Conservation (phyloP, 2,329 filamentous ascomycete genomes). For the Geoglossum cookeanum region DNA sequence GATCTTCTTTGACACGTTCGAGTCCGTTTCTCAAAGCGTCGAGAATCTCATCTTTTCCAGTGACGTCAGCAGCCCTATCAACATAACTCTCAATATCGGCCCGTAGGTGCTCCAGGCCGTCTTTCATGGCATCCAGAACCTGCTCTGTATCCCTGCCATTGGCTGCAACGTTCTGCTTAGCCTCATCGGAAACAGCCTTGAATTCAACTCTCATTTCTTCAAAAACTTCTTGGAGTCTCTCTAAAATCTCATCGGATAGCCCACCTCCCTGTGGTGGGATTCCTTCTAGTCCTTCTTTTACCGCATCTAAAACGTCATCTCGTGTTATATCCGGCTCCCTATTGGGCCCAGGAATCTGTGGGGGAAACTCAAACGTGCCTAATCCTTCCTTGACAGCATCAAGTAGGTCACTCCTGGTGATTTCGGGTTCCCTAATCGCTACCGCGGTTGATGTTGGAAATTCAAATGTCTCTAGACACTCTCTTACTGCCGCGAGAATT, state of each 20-base stretch:
- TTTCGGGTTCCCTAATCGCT: constrained; percentile 21
- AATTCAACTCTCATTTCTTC: constrained; percentile 44
- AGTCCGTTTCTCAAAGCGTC: constrained; percentile 45
- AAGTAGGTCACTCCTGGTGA: constrained; percentile 35
- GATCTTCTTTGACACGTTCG: constrained; percentile 38
- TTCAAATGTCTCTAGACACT: constrained; percentile 30
- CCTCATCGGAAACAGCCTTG: constrained; percentile 21
- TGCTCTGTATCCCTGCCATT: constrained; percentile 73
- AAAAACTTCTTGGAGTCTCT: constrained; percentile 38
- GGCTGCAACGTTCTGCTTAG: constrained; percentile 61
- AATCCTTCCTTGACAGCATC: constrained; percentile 40
- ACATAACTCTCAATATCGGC: constrained; percentile 67
- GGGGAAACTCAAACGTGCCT: constrained; percentile 17
- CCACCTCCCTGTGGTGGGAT: constrained; percentile 29
- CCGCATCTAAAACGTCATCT: constrained; percentile 1
- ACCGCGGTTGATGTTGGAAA: constrained; percentile 17
- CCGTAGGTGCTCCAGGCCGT: constrained; percentile 66
- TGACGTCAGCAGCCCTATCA: constrained; percentile 47
- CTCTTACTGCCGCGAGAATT: constrained; percentile 22
- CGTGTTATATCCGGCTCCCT: constrained; percentile 1
- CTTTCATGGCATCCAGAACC: constrained; percentile 69
- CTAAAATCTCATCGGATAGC: constrained; percentile 39
- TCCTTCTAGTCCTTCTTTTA: constrained; percentile 21
- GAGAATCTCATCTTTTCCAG: constrained; percentile 61
- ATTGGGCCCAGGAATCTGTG: constrained; percentile 4